A percentile compares a stretch with the other conserved stretches of the same genome.
Conservation (phyloP, 345 rosid genomes). For the Lumnitzera littorea region DNA sequence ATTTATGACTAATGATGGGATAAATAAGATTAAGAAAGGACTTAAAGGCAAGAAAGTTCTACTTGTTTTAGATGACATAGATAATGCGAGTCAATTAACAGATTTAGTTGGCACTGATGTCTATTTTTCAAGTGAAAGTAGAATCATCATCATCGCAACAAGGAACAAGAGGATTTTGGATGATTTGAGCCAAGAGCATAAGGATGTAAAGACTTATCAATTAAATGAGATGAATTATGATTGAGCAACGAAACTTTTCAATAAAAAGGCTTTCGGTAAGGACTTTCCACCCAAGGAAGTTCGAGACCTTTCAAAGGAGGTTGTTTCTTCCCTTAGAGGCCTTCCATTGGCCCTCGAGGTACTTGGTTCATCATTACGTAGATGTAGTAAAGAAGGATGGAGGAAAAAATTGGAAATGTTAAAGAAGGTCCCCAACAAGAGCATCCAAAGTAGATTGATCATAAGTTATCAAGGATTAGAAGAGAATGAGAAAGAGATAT, state of each 20-base stretch:
- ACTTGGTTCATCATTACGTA: too few relatives aligned
- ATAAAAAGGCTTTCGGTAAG: background rate
- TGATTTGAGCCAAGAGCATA: too few relatives aligned
- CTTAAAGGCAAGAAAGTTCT: background rate
- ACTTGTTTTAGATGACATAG: constrained; percentile 2
- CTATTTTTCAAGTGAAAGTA: background rate
- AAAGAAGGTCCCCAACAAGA: too few relatives aligned
- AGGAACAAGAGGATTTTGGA: background rate
- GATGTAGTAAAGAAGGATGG: too few relatives aligned
- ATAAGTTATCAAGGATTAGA: too few relatives aligned
- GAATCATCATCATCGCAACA: constrained; percentile 5
- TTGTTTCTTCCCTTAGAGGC: background rate
- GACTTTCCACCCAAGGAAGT: background rate
- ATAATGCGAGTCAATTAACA: background rate
- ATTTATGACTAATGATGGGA: background rate
- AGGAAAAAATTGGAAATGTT: too few relatives aligned
- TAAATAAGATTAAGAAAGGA: background rate
- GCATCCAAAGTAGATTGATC: too few relatives aligned
- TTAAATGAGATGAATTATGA: background rate
- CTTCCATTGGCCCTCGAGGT: background rate
- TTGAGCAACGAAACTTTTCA: background rate
- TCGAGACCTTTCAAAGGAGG: background rate
- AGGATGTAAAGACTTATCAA: background rate
- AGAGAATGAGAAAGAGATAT: too few relatives aligned
- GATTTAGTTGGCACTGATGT: background rate